These are phyloP conservation scores for Pestalotiopsis sp. DNA, from an alignment of 2,329 filamentous ascomycete species.

Conservation along the genomic window DNA sequence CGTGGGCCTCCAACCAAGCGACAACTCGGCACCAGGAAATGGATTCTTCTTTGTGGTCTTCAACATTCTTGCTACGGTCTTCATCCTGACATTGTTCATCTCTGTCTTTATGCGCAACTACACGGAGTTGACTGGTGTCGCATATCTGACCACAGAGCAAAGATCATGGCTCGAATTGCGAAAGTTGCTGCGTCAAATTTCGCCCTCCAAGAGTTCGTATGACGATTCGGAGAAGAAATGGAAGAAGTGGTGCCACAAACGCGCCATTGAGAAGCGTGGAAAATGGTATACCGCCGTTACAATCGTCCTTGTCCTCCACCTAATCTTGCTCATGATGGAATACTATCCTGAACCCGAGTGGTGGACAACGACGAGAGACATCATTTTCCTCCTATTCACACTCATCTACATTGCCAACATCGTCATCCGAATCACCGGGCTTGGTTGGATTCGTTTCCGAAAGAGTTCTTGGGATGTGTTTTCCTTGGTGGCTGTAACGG, in stretches of 20 bases:
- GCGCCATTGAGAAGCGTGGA: conserved; percentile 91
- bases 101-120: conserved; percentile 99
- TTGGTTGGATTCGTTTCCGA: conserved; percentile 90
- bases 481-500: conserved; percentile 77
- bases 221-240: conserved; percentile 75
- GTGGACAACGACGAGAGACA: conserved; percentile 75
- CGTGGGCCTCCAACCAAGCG: conserved; percentile 70
- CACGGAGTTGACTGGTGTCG: conserved; percentile 96
- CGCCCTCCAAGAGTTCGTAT: conserved; percentile 89
- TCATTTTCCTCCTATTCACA: conserved; percentile 79
- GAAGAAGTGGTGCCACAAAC: conserved; percentile 93
- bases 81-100: conserved; percentile 95
- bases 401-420: conserved; percentile 84
- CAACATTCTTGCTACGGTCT: conserved; percentile 94
- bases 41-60: conserved; percentile 94
- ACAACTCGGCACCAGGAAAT: conserved; percentile 76
- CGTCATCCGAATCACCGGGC: conserved; percentile 78
- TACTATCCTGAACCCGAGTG: conserved; percentile 73
- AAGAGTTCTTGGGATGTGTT: conserved; percentile 96
- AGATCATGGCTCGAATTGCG: conserved; percentile 94
- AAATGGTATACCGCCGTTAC: conserved; percentile 89
- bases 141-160: conserved; percentile 93
- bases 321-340: conserved; percentile 82
- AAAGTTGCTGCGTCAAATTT: conserved; percentile 89
- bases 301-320: conserved; percentile 75